Conservation (phyloP, 257 asterid genomes). For the Leptodermis oblonga region DNA sequence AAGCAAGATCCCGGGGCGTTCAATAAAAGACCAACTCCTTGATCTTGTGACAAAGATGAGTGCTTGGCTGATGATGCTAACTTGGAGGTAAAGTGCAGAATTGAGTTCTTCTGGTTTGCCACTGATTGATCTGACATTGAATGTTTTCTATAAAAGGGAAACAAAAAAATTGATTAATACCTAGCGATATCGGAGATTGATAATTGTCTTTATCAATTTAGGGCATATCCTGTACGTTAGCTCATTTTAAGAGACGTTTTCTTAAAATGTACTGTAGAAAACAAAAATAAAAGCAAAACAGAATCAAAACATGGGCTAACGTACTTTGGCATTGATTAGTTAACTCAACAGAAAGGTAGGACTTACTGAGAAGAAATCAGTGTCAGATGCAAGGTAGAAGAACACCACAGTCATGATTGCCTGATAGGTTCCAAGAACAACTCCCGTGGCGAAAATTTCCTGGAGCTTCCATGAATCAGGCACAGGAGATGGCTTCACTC, state of each 20-base stretch:
- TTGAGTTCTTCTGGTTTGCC: slow-evolving; percentile 44
- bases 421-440: slow-evolving; percentile 80
- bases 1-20: slow-evolving; percentile 75
- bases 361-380: slow-evolving; percentile 62
- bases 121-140: slow-evolving; percentile 52
- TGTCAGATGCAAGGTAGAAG: slow-evolving; percentile 69
- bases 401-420: slow-evolving; percentile 74
- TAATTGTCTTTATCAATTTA: too few relatives aligned
- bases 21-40: slow-evolving; percentile 76
- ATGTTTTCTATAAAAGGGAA: slow-evolving; percentile 29
- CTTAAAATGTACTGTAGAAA: too few relatives aligned
- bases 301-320: too few relatives aligned
- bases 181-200: not conserved
- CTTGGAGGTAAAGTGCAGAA: slow-evolving; percentile 92
- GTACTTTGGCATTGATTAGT: too few relatives aligned
- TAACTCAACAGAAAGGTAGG: too few relatives aligned
- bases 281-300: too few relatives aligned
- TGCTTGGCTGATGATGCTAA: slow-evolving; percentile 89
- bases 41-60: slow-evolving; percentile 87
- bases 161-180: not conserved
- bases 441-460: slow-evolving; percentile 82
- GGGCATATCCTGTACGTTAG: too few relatives aligned
- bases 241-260: too few relatives aligned
- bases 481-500: slow-evolving; percentile 82
- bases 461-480: slow-evolving; percentile 96